Evolutionary conservation across 768 basidiomycete species (phyloP).

Genomic region (Mrakia gelida): DNA sequence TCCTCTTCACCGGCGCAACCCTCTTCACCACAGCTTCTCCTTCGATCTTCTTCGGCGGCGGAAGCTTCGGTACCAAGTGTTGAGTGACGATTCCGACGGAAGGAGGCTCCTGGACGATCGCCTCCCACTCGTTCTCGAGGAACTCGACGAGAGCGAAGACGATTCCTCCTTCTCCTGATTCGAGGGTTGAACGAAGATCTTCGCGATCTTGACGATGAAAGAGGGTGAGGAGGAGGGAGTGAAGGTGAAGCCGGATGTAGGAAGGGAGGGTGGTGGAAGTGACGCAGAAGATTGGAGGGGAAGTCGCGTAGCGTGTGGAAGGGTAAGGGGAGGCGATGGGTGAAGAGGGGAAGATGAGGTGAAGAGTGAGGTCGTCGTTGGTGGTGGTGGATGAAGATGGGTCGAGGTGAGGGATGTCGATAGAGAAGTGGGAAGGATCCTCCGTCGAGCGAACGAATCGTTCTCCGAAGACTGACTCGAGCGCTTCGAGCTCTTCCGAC

Average conservation of each 20-base stretch:
- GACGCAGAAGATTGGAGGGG: constrained; percentile 67
- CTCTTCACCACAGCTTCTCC: neutral
- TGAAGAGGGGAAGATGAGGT: constrained; percentile 56
- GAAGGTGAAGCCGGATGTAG: constrained; percentile 79
- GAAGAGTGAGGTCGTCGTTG: constrained; percentile 51
- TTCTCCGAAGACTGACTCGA: constrained; percentile 44
- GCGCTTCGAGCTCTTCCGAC: constrained; percentile 45
- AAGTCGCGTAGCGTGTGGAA: constrained; percentile 46
- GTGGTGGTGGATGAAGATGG: neutral
- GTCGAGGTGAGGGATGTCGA: constrained; percentile 55
- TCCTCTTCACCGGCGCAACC: constrained; percentile 25
- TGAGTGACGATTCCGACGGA: constrained; percentile 64
- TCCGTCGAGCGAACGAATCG: constrained; percentile 36
- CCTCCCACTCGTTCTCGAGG: constrained; percentile 66
- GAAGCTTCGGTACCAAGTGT: constrained; percentile 51
- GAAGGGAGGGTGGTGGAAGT: constrained; percentile 64
- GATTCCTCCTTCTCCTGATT: constrained; percentile 63
- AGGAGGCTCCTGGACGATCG: constrained; percentile 61
- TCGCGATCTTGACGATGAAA: constrained; percentile 51
- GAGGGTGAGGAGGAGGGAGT: constrained; percentile 58
- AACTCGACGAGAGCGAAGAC: constrained; percentile 59
- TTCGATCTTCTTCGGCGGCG: constrained; percentile 17
- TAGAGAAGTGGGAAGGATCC: constrained; percentile 46
- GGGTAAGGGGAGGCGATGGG: constrained; percentile 47
- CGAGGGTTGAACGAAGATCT: constrained; percentile 52